Base-by-base conservation (phyloP, 2,329 filamentous ascomycete species). In the Apiospora phragmitis region DNA sequence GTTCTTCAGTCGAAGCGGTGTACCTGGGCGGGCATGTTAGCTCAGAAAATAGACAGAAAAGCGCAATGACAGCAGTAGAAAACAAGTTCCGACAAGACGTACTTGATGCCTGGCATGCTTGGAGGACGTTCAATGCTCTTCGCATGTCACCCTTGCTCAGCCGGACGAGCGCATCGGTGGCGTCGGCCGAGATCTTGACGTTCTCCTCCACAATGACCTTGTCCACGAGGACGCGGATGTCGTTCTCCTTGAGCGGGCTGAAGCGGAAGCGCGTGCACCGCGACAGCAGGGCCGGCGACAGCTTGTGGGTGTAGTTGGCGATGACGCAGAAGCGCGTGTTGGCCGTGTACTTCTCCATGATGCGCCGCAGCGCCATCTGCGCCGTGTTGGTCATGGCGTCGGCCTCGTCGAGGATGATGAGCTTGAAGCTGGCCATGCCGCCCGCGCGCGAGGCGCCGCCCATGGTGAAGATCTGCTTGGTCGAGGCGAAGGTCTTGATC, bases 381-480 rank as follows among this genome's bases (percentile, higher is more conserved):
- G 96, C 96, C 0, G 95, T 97, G 69, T 94, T 93, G n/a, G 96
- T 99, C 96, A 99, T 99, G 69, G 96, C 96, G 81, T 99, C 96
- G n/a, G 96, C 96, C 85, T 99, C 96, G 81, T 99, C 96, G 5
- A 99, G 89, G 70, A 99, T 94, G 79, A 99, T 98, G 75, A 99
- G 90, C 85, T 99, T 99, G 86, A 93, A 99, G 4, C 89, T 89
- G 0, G 93, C 94, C 35, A 95, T 82, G 43, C 87, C 83, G 42
- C 83, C 77, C 29, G 80, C 72, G 68, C 78, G 79, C 7, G 86
- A 78, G 43, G 86, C 85, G 55, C 88, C 85, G n/a, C 89, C 90
- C 79, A 88, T 83, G 18, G 84, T 86, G 84, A 99, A 99, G 77
- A 99, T 99, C 80, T 99, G 96, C 82, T 97, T 98, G 9, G 96